Evolutionary conservation across 1,284 basidiomycete species (phyloP), one percentile per base, ranked within the genome.

Genomic region (Cutaneotrichosporon dermatis): DNA sequence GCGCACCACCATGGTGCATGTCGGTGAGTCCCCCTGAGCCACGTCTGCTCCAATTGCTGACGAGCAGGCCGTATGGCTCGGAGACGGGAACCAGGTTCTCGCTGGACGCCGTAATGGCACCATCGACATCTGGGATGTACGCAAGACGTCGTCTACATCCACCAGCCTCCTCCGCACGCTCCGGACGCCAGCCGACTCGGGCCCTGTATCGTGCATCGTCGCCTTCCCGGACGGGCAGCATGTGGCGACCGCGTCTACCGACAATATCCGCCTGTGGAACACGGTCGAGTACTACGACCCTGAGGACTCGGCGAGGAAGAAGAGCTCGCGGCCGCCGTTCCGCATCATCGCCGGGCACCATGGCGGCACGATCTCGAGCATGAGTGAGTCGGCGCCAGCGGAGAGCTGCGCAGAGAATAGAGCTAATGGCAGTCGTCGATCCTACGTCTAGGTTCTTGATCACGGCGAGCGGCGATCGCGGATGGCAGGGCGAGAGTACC

Each of bases 301-400:
- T 7, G 88, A 89, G 69, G 46, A 55, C 10, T 64, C 52, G 43
- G 84, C 82, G 69, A 79, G 80, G 57, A 85, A 82, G 73, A 83
- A 84, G 46, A 64, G 65, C 49, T 73, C 66, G 35, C 65, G 71
- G 7, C 86, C 87, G 15, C 88, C 88, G 65, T 97, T 97, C 82
- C 92, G 92, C 77, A 96, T 98, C 64, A 90, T 99, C 42, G 89
- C 93, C 4, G 95, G 95, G 0, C 94, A 98, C 78, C 92, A 97
- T 77, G 93, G 94, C 36, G 94, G 92, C 2, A 89, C 87, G 61
- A 84, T 97, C 13, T 95, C 92, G 4, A 88, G 89, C 68, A 89
- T 96, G 84, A 76, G 92, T 94, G 76, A 72, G 88, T 79, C 34
- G 25, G 25, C 25, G 25, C 25, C 25, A 25, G 3, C 16, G 8